Evolutionary conservation across 108 stramenopile genomes (phyloP).

Genomic region (Aurantiochytrium sp.): DNA sequence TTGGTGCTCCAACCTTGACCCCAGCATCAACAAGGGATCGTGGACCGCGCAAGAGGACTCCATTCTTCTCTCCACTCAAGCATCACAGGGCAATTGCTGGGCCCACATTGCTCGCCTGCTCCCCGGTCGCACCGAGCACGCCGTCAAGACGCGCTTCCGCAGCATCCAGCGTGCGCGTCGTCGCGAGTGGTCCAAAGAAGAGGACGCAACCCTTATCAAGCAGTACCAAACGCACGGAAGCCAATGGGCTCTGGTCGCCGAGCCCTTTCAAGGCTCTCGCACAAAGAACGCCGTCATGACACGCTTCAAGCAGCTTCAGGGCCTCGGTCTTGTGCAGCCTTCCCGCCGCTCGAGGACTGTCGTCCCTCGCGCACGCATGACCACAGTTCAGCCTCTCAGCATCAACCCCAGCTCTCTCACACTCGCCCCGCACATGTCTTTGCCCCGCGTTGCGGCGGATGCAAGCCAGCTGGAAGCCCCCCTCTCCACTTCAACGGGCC

Average conservation of each 20-base stretch:
- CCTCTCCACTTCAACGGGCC: too few species aligned
- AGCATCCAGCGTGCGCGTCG: not conserved
- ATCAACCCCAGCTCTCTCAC: not conserved
- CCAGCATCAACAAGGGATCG: slow-evolving; percentile 57
- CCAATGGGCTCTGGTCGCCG: not conserved
- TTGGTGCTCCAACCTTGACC: slow-evolving; percentile 68
- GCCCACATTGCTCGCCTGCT: slow-evolving; percentile 42
- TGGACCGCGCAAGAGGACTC: slow-evolving; percentile 56
- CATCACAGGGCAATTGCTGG: slow-evolving; percentile 39
- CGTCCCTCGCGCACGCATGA: not conserved
- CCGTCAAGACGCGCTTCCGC: slow-evolving; percentile 40
- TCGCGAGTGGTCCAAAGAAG: slow-evolving; percentile 2
- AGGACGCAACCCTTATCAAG: not conserved
- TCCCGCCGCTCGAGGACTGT: not conserved
- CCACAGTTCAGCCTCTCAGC: not conserved
- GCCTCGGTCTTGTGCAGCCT: not conserved
- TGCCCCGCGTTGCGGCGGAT: too few species aligned
- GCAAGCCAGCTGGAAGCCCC: too few species aligned
- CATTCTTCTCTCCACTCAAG: slow-evolving; percentile 27
- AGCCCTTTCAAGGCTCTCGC: not conserved
- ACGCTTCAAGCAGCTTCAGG: slow-evolving; percentile 5
- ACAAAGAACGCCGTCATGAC: slow-evolving; percentile 15
- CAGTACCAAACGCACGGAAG: not conserved
- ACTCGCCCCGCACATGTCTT: too few species aligned
- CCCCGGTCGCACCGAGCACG: slow-evolving; percentile 43